These are phyloP conservation scores for Mortierella sp. DNA, from an alignment of 371 early-diverging fungal genomes.

Conservation along the genomic window DNA sequence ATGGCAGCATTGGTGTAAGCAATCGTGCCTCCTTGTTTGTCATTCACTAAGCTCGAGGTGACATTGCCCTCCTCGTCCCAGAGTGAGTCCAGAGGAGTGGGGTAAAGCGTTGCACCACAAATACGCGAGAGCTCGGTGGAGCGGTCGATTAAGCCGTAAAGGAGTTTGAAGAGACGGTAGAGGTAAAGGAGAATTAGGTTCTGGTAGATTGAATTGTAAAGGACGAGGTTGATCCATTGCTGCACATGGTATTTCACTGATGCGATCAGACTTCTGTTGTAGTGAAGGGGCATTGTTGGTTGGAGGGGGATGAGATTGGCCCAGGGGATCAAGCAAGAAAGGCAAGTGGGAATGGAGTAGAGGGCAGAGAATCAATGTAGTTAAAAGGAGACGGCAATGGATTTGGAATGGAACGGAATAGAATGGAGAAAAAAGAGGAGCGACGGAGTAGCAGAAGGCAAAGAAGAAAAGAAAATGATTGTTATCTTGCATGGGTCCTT, in stretches of 20 bases:
- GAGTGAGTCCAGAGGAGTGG: slow-evolving; percentile 33
- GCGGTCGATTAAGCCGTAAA: slow-evolving; percentile 59
- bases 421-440: background rate
- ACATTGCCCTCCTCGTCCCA: slow-evolving; percentile 32
- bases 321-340: background rate
- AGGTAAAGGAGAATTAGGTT: slow-evolving; percentile 59
- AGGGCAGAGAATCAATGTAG: background rate
- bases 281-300: slow-evolving; percentile 21
- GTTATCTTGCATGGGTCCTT: too few species aligned
- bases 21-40: slow-evolving; percentile 27
- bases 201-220: slow-evolving; percentile 66
- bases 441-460: background rate
- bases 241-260: slow-evolving; percentile 49
- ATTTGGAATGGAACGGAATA: background rate
- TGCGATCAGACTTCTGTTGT: slow-evolving; percentile 6
- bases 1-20: slow-evolving; percentile 15
- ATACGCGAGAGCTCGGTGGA: slow-evolving; percentile 77
- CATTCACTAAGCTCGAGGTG: slow-evolving; percentile 34
- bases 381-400: background rate
- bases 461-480: slow-evolving; percentile 6
- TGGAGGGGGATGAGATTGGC: background rate
- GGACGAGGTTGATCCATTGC: slow-evolving; percentile 60
- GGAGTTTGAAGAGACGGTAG: slow-evolving; percentile 66
- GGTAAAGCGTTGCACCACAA: slow-evolving; percentile 57
- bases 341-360: background rate